Base-by-base conservation (phyloP, 345 rosid species). In the Populus davidiana region DNA sequence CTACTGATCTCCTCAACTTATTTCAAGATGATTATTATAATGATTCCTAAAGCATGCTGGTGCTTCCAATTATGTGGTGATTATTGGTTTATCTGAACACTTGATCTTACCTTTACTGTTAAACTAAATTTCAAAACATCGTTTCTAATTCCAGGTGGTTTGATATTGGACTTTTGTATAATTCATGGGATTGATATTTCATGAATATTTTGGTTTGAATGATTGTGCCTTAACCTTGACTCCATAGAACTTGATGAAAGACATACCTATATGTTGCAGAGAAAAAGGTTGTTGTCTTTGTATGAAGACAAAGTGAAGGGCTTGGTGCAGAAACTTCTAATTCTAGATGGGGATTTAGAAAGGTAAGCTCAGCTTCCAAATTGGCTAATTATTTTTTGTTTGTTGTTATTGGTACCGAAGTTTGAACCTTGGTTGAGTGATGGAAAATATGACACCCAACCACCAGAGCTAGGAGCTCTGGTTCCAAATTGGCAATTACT, bases 311-410 rank as follows among this genome's bases (percentile, higher is more conserved):
- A 90, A 81, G 98, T 87, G 76, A 91, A 89, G 85, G 83, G 38
- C 76, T 85, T 95, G 87, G 86, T 93, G 86, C 82, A 89, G 88
- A 93, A 89, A 81, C 89, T 95, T 86, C 87, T 95, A 62, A n/a
- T 78, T 74, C 80, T 91, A 67, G 92, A 87, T 82, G 98, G 94
- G 52, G 81, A 81, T 78, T 81, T 87, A 69, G 87, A 90, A 68
- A 90, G 90, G 99, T 93, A 23, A 21, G 77, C 72, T 47, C 18
- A 47, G 5, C 50, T 47, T 47, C 50, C 50, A 14, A 47, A 13
- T 47, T 47, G 17, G 50, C 50, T 12, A 13, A 5, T 18, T 41
- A 41, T 41, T 41, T 47, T 47, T 47, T 47, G 50, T 47, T 47
- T 47, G 16, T 4, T 47, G 50, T 13, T 47, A 13, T 47, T 47